These are phyloP conservation scores for Metarhizium brunneum DNA, from an alignment of 2,329 filamentous ascomycete species.

Conservation along the genomic window DNA sequence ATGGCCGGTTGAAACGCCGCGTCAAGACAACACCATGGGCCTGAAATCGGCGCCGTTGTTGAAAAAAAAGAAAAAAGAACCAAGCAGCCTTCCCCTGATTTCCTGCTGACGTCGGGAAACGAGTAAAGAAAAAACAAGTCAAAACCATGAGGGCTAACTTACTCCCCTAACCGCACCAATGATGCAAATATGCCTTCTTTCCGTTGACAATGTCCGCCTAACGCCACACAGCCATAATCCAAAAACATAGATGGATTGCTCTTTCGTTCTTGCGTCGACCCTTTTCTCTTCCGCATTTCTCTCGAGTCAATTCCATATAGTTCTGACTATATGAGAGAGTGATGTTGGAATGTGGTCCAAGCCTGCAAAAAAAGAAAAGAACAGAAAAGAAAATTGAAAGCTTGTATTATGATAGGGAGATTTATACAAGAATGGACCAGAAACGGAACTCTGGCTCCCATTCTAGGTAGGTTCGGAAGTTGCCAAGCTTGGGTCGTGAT, in stretches of 20 bases:
- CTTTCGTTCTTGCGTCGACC: neutral
- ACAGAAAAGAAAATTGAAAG: neutral
- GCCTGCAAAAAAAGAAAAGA: neutral
- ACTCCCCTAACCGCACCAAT: neutral
- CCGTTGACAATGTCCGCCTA: conserved; percentile 6
- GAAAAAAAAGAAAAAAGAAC: neutral
- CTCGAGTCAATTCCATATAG: neutral
- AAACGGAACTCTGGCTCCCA: neutral
- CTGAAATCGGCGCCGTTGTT: neutral
- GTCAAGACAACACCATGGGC: neutral
- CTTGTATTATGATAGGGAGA: neutral
- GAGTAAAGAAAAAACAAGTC: neutral
- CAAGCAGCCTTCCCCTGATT: neutral
- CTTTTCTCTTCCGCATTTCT: neutral
- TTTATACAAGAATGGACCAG: neutral
- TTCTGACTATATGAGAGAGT: neutral
- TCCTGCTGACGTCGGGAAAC: neutral
- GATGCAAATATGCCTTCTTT: neutral
- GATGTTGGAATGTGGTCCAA: neutral
- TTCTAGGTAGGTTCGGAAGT: neutral
- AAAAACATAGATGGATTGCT: conserved; percentile 1
- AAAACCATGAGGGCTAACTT: neutral
- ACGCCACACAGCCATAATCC: conserved; percentile 8
- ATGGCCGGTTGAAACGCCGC: conserved; percentile 5
- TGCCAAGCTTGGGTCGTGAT: neutral